A percentile compares a stretch with the other conserved stretches of the same genome.
Evolutionary conservation across 768 basidiomycete species (phyloP).

Genomic region (Tremella mesenterica): DNA sequence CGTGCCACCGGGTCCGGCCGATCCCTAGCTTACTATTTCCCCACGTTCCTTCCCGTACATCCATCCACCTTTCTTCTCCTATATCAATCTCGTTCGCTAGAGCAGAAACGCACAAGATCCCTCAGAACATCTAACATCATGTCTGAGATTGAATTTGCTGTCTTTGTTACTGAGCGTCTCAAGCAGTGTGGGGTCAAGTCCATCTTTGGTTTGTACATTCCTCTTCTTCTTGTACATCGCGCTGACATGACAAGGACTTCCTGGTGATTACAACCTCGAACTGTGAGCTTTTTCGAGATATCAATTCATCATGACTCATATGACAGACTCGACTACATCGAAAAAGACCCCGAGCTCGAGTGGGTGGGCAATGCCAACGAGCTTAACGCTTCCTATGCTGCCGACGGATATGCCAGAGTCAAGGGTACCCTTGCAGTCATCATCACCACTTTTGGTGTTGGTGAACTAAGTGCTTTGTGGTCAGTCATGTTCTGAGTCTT

Average conservation of each 20-base stretch:
- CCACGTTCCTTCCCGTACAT: no score
- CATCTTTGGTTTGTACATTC: slow-evolving; percentile 20
- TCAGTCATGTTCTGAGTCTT: slow-evolving; percentile 4
- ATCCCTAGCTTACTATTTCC: no score
- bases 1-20: no score
- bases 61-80: no score
- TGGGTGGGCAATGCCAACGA: slow-evolving; percentile 68
- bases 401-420: slow-evolving; percentile 85
- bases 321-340: slow-evolving; percentile 59
- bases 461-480: slow-evolving; percentile 70
- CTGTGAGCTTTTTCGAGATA: not conserved
- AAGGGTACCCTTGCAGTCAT: slow-evolving; percentile 53
- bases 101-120: no score
- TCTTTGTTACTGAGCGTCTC: slow-evolving; percentile 42
- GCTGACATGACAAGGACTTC: not conserved
- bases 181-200: slow-evolving; percentile 48
- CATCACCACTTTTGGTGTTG: slow-evolving; percentile 81
- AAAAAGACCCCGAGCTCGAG: slow-evolving; percentile 64
- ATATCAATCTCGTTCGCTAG: no score
- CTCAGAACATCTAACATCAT: no score
- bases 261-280: slow-evolving; percentile 33
- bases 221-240: not conserved
- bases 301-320: not conserved
- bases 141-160: slow-evolving; percentile 33
- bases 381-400: slow-evolving; percentile 60